Conservation (phyloP, 495 filamentous ascomycete species). For the Margaritispora aquatica region DNA sequence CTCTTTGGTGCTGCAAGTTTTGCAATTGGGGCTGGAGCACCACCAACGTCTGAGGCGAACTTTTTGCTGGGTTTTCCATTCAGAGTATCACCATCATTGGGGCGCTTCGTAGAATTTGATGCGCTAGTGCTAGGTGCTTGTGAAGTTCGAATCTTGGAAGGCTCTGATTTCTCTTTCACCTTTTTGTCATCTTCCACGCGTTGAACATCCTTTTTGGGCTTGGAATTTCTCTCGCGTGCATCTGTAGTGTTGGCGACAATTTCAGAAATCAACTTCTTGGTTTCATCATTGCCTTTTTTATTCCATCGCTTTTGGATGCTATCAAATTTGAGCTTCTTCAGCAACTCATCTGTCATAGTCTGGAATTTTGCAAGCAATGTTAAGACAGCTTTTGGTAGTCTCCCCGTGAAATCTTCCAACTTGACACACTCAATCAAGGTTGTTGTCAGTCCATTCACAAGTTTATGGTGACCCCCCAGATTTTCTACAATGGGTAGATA, state of each 20-base stretch:
- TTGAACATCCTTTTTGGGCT: constrained; percentile 25
- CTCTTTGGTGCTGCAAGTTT: constrained; percentile 17
- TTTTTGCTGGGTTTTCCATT: constrained; percentile 23
- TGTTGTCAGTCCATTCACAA: constrained; percentile 49
- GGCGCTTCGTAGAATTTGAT: constrained; percentile 16
- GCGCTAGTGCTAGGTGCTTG: constrained; percentile 17
- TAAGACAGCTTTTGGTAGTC: constrained; percentile 57
- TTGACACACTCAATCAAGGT: constrained; percentile 56
- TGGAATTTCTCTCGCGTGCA: constrained; percentile 39
- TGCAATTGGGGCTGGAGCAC: neutral
- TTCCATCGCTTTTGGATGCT: constrained; percentile 55
- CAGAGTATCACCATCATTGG: constrained; percentile 19
- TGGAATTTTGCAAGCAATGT: constrained; percentile 59
- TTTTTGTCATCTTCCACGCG: constrained; percentile 14
- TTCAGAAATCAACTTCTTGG: constrained; percentile 36
- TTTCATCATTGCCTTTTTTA: constrained; percentile 59
- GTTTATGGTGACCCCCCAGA: constrained; percentile 32
- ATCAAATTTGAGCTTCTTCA: constrained; percentile 62
- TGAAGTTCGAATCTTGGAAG: constrained; percentile 28
- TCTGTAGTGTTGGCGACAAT: constrained; percentile 42
- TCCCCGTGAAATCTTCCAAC: constrained; percentile 56
- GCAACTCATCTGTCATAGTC: constrained; percentile 53
- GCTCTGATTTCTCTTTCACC: constrained; percentile 14
- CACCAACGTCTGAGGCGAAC: constrained; percentile 16
- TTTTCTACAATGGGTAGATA: constrained; percentile 61